Conservation (phyloP, 768 basidiomycete species). For the Boletus subcaerulescens region DNA sequence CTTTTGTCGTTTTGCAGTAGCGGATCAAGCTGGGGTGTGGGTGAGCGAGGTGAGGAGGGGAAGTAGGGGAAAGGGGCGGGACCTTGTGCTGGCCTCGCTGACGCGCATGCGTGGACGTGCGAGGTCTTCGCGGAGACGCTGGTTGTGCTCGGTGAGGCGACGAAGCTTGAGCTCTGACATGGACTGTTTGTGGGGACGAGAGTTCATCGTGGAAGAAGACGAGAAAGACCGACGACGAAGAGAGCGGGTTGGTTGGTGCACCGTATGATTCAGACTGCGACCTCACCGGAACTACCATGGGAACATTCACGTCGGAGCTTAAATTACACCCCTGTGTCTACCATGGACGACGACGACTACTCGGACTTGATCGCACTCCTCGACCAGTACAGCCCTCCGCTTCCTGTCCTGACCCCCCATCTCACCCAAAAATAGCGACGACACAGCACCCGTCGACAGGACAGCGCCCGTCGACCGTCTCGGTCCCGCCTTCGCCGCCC, state of each 20-base stretch:
- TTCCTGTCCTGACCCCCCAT: neutral
- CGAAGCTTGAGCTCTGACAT: constrained; percentile 98
- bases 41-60: neutral
- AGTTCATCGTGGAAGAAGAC: constrained; percentile 48
- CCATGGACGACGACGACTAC: constrained; percentile 8
- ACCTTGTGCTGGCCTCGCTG: constrained; percentile 90
- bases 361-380: constrained; percentile 32
- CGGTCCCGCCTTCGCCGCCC: constrained; percentile 36
- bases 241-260: no score
- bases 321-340: constrained; percentile 8
- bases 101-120: constrained; percentile 85
- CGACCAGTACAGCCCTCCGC: constrained; percentile 19
- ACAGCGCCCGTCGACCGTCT: constrained; percentile 48
- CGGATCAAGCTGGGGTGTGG: constrained; percentile 68
- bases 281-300: neutral
- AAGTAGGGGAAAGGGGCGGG: neutral
- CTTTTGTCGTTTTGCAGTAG: constrained; percentile 92
- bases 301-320: constrained; percentile 20
- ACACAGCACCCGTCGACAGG: constrained; percentile 40
- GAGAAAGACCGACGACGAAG: constrained; percentile 1
- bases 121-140: constrained; percentile 85
- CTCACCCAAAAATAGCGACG: constrained; percentile 28
- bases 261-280: neutral
- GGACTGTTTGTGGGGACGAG: constrained; percentile 84
- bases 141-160: constrained; percentile 90